Evolutionary conservation across 768 basidiomycete genomes (phyloP).

Genomic region (Termitomyces sp.): DNA sequence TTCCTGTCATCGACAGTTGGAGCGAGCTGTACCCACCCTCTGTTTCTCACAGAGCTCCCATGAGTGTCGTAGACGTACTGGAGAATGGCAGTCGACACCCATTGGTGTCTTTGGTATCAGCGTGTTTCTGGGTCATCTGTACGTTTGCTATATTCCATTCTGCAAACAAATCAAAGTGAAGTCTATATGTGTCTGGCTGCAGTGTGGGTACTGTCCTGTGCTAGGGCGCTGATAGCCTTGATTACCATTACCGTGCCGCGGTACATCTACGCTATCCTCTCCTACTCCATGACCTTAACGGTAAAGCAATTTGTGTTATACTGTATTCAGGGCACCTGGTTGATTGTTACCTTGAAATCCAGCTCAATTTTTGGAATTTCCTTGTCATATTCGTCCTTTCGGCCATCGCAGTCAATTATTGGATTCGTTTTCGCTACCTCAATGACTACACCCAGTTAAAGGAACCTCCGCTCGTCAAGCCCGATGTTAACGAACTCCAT

Average conservation of each 20-base stretch:
- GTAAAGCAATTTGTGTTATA: constrained; percentile 27
- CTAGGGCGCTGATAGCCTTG: constrained; percentile 67
- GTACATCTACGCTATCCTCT: constrained; percentile 70
- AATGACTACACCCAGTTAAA: constrained; percentile 72
- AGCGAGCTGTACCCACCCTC: background rate
- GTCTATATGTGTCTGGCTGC: background rate
- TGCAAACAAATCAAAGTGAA: constrained; percentile 5
- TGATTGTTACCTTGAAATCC: background rate
- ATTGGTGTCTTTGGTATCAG: constrained; percentile 68
- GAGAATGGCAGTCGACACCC: constrained; percentile 52
- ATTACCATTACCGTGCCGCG: constrained; percentile 79
- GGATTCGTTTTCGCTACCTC: constrained; percentile 78
- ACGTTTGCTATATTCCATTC: constrained; percentile 27
- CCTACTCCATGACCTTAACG: constrained; percentile 86
- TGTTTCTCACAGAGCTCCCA: constrained; percentile 8
- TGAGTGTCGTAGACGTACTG: constrained; percentile 30
- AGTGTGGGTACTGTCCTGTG: constrained; percentile 86
- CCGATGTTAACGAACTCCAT: constrained; percentile 82
- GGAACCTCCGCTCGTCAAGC: constrained; percentile 77
- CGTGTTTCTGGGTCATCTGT: constrained; percentile 83
- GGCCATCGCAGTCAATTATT: constrained; percentile 68
- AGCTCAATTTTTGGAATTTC: constrained; percentile 92
- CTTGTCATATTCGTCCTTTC: constrained; percentile 69
- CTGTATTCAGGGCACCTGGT: background rate
- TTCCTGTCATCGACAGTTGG: constrained; percentile 8